Percentiles rank a stretch among this genome's conserved stretches.
These are phyloP conservation scores for Cymbopogon citratus DNA, from an alignment of 176 grass and related monocot species.

Conservation along the genomic window DNA sequence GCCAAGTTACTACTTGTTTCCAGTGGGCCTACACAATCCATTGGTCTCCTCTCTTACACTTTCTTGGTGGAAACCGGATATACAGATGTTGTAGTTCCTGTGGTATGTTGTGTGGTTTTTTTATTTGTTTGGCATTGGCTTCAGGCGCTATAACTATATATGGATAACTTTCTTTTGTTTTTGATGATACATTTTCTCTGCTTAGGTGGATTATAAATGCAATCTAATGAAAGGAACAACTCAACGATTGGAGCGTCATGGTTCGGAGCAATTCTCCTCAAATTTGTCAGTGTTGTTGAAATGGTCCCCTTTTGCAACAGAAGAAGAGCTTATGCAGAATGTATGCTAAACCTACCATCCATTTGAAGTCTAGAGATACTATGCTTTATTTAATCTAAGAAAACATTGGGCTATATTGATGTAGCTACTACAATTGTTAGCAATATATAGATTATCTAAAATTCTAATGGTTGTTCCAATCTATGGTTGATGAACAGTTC, in stretches of 20 bases:
- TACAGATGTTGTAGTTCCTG: constrained; percentile 62
- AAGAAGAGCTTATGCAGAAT: constrained; percentile 47
- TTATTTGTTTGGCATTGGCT: constrained; percentile 3
- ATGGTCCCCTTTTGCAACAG: constrained; percentile 76
- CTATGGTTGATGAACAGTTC: constrained; percentile 50
- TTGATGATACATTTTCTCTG: no score
- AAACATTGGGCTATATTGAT: not conserved
- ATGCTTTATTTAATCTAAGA: not conserved
- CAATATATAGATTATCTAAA: not conserved
- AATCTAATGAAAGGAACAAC: constrained; percentile 46
- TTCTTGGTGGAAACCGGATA: constrained; percentile 48
- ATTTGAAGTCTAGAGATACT: not conserved
- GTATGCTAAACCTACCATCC: constrained; percentile 25
- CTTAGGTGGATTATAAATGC: constrained; percentile 81
- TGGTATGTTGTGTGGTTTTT: constrained; percentile 29
- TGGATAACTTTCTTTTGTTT: no score
- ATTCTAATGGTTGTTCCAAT: constrained; percentile 28
- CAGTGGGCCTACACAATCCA: constrained; percentile 57
- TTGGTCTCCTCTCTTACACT: constrained; percentile 82
- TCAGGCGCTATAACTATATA: no score
- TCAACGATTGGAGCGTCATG: constrained; percentile 23
- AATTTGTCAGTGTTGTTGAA: constrained; percentile 66
- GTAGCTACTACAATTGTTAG: not conserved
- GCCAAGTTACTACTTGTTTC: constrained; percentile 3
- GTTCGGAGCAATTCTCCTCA: constrained; percentile 45